A percentile compares a stretch with the other conserved stretches of the same genome.
Conservation (phyloP, 805 yeast genomes). For the Alloascoidea hylecoeti region DNA sequence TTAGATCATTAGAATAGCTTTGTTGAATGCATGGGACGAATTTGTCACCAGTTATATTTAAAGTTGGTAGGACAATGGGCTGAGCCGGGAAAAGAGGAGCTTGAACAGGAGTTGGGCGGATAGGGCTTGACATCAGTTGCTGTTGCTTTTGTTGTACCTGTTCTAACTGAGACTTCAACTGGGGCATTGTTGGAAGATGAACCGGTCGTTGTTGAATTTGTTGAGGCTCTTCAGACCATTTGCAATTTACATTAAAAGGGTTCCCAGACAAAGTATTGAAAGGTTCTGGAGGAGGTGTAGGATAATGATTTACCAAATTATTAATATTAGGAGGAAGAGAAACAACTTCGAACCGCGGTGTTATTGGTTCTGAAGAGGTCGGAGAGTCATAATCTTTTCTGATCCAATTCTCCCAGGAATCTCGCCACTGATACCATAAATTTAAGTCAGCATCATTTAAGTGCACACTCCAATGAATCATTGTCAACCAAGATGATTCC, state of each 20-base stretch:
- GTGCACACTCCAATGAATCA: slow-evolving; percentile 45
- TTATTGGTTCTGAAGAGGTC: slow-evolving; percentile 6
- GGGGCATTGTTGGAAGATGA: too few relatives aligned
- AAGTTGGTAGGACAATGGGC: neutral
- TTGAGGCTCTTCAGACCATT: too few relatives aligned
- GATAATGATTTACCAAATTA: slow-evolving; percentile 46
- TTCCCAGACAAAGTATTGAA: slow-evolving; percentile 9
- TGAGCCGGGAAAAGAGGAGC: neutral
- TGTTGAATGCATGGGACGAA: too few relatives aligned
- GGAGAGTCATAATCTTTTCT: neutral
- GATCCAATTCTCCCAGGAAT: slow-evolving; percentile 14
- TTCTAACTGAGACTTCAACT: too few relatives aligned
- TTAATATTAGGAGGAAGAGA: slow-evolving; percentile 14
- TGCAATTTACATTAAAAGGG: neutral
- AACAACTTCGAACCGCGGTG: neutral
- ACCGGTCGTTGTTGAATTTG: too few relatives aligned
- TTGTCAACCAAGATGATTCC: slow-evolving; percentile 59
- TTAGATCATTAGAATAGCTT: too few relatives aligned
- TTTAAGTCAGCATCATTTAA: slow-evolving; percentile 17
- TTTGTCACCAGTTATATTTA: too few relatives aligned
- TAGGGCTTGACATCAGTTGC: neutral
- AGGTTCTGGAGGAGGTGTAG: slow-evolving; percentile 24
- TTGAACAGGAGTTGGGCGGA: neutral
- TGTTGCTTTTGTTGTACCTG: too few relatives aligned
- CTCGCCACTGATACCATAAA: slow-evolving; percentile 19